Evolutionary conservation across 2,329 filamentous ascomycete species (phyloP).

Genomic region (Delphinella strobiligena): DNA sequence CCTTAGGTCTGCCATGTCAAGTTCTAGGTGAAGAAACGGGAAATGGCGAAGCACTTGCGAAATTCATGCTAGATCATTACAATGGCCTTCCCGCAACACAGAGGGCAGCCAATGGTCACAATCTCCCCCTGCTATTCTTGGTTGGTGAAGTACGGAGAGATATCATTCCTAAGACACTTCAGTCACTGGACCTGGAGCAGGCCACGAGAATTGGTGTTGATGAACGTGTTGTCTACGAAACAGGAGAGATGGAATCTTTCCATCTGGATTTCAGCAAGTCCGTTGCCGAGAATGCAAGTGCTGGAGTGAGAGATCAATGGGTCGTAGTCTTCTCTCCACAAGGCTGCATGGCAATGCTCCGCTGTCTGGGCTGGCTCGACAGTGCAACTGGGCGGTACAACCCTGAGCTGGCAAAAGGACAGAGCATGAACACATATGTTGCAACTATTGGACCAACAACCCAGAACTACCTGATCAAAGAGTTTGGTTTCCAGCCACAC

Average conservation of each 20-base stretch:
- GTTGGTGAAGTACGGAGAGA: conserved; percentile 85
- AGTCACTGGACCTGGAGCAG: conserved; percentile 40
- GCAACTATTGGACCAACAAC: conserved; percentile 94
- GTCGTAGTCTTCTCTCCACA: conserved; percentile 59
- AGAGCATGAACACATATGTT: conserved; percentile 42
- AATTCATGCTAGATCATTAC: conserved; percentile 71
- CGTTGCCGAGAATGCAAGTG: conserved; percentile 6
- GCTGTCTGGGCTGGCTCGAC: conserved; percentile 37
- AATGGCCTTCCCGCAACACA: conserved; percentile 25
- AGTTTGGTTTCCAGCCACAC: conserved; percentile 58
- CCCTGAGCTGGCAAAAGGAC: conserved; percentile 10
- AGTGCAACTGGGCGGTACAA: conserved; percentile 24
- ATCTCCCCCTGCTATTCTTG: conserved; percentile 65
- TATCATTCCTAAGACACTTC: conserved; percentile 73
- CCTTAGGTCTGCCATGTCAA: conserved; percentile 38
- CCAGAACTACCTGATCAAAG: conserved; percentile 54
- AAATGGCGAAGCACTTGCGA: conserved; percentile 68
- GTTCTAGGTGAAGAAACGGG: conserved; percentile 74
- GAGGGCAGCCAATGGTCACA: conserved; percentile 22
- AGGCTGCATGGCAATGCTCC: conserved; percentile 49
- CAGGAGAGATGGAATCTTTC: conserved; percentile 71
- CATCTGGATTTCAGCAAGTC: conserved; percentile 45
- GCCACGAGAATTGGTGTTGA: conserved; percentile 52
- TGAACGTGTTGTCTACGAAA: conserved; percentile 79
- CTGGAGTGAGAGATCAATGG: conserved; percentile 43